Evolutionary conservation across 805 yeast genomes (phyloP), one percentile per base, ranked within the genome.

Genomic region (Ogataea corticis): DNA sequence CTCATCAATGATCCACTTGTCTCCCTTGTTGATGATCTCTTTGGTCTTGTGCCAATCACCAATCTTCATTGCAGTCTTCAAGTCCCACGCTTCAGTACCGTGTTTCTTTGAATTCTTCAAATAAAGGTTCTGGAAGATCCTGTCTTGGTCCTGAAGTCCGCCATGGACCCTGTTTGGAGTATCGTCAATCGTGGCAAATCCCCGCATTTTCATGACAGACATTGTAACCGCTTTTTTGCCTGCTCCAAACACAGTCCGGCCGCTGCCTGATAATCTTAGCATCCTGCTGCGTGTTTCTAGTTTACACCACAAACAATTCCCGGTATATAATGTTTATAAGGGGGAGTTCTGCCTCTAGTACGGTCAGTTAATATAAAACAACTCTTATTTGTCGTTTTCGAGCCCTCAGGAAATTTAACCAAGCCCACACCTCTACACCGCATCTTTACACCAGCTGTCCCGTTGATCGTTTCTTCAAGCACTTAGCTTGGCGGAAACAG

Each of bases 31-130:
- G 32, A 87, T 66, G 57, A 87, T 82, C 68, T 87, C 96, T 69
- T 87, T 88, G 55, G 96, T 88, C 71, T 87, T 88, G 72, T 87
- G 73, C 96, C 96, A 87, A 67, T 88, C 96, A 41, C 96, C 96
- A 81, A 85, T 84, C 58, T 77, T 78, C 75, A 75, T 74, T 34
- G 94, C 85, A 13, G 83, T 71, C 66, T 84, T 83, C 57, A 88
- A 70, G 64, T 87, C 92, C 54, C 60, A 62, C 14, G 66, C 46
- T 40, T 46, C 55, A 51, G 75, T 77, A 41, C 94, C 94, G 65
- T 84, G 85, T 50, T 74, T 79, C 45, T 82, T 83, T 12, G 67
- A 62, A 41, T 62, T 63, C 43, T 59, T 58, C 44, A 63, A 45
- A 68, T 87, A 86, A 41, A 87, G 74, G 68, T 87, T 87, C 69